A percentile compares a stretch with the other conserved stretches of the same genome.
phyloP scores from a whole-genome alignment of 371 early-diverging fungal species.

The Actinomucor elegans region DNA sequence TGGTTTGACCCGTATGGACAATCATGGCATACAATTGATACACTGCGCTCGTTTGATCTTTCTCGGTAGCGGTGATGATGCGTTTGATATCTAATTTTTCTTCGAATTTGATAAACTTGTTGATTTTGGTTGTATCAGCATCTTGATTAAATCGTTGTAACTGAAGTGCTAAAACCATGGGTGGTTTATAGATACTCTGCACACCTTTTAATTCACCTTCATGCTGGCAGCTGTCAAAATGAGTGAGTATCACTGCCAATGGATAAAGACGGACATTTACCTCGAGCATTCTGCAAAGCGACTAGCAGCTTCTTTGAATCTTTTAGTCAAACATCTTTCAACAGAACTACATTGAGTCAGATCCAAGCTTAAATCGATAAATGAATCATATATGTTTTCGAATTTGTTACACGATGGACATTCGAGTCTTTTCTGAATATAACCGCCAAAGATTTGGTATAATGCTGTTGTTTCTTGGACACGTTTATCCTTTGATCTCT shows the following conservation, averaged over 20 bases:
- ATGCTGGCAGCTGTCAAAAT: constrained; percentile 46
- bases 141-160: constrained; percentile 77
- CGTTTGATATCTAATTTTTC: constrained; percentile 43
- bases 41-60: constrained; percentile 22
- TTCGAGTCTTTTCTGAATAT: constrained; percentile 67
- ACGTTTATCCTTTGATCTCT: constrained; percentile 59
- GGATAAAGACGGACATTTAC: constrained; percentile 9
- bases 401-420: constrained; percentile 71
- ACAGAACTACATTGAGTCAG: constrained; percentile 63
- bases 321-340: constrained; percentile 39
- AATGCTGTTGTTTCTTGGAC: constrained; percentile 78
- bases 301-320: constrained; percentile 13
- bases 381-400: constrained; percentile 70
- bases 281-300: constrained; percentile 26
- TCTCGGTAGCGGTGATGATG: constrained; percentile 33
- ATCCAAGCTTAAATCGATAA: constrained; percentile 75
- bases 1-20: constrained; percentile 76
- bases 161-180: constrained; percentile 71
- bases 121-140: constrained; percentile 48
- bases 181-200: constrained; percentile 67
- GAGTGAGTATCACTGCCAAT: not conserved
- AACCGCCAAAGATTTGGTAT: constrained; percentile 84
- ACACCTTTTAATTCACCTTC: constrained; percentile 57
- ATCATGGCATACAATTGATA: constrained; percentile 77
- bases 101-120: constrained; percentile 47